These are phyloP conservation scores for Globisporangium cystogenes DNA, from an alignment of 352 stramenopile species.

Conservation along the genomic window DNA sequence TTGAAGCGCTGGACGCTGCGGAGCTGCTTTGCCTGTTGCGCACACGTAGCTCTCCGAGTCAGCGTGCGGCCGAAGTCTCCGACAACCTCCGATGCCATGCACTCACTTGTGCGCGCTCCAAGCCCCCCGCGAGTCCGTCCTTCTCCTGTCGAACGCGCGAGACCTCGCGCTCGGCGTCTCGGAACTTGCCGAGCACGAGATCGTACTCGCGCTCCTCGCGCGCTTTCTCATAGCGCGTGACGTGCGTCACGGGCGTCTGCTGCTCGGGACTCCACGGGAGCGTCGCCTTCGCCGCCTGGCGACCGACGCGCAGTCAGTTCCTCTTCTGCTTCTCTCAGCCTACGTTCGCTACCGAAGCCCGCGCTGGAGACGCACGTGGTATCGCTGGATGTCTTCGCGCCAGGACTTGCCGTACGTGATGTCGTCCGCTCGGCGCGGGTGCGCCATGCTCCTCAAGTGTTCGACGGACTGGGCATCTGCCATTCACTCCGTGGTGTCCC, in stretches of 20 bases:
- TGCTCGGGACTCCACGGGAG: conserved; percentile 57
- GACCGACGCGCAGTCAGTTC: no score
- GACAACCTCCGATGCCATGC: no score
- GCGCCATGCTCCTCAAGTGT: neutral
- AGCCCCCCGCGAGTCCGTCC: conserved; percentile 21
- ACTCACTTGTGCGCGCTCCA: conserved; percentile 37
- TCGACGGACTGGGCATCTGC: no score
- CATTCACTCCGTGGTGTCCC: no score
- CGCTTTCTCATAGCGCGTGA: conserved; percentile 69
- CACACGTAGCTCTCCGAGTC: neutral
- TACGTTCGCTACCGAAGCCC: no score
- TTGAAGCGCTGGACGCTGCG: conserved; percentile 57
- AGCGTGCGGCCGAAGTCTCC: no score
- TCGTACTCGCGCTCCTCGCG: conserved; percentile 69
- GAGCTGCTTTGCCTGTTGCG: conserved; percentile 47
- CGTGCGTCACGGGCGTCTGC: conserved; percentile 44
- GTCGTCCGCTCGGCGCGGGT: conserved; percentile 2
- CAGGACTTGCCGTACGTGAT: conserved; percentile 35
- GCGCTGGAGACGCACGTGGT: conserved; percentile 31
- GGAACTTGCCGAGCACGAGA: conserved; percentile 57
- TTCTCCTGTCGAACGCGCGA: conserved; percentile 25
- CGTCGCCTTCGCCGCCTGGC: conserved; percentile 47
- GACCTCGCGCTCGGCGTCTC: conserved; percentile 45
- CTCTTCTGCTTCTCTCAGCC: no score
- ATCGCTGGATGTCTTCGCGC: conserved; percentile 54